Conservation (phyloP, 257 asterid species). For the Paraleonurus japonicus region DNA sequence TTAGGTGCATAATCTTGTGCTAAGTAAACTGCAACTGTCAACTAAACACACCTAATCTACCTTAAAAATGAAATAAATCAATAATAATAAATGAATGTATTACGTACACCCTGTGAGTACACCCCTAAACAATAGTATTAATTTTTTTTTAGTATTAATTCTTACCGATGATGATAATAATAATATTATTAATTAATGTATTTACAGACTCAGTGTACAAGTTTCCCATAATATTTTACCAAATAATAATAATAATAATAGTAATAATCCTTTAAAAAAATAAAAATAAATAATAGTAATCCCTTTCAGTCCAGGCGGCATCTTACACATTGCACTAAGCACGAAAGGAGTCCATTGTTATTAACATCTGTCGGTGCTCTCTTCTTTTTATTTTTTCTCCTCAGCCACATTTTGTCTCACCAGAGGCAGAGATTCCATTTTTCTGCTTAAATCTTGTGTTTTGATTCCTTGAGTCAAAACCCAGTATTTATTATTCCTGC, state of each 20-base stretch:
- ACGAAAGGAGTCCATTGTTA: not conserved
- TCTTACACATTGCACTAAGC: not conserved
- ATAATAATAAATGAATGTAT: too few relatives aligned
- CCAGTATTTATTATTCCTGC: conserved; percentile 4
- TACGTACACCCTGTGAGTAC: too few relatives aligned
- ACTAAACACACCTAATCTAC: not conserved
- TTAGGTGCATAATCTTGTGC: not conserved
- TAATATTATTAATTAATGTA: too few relatives aligned
- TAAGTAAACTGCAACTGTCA: not conserved
- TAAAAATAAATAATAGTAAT: too few relatives aligned
- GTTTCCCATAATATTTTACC: too few relatives aligned
- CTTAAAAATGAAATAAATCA: not conserved
- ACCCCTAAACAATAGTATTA: too few relatives aligned
- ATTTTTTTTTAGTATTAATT: too few relatives aligned
- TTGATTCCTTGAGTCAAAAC: conserved; percentile 25
- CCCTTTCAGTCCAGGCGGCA: not conserved
- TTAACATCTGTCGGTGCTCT: conserved; percentile 44
- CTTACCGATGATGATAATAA: too few relatives aligned
- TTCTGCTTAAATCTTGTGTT: not conserved
- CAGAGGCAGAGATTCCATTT: not conserved
- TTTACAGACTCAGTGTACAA: too few relatives aligned
- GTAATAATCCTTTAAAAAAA: too few relatives aligned
- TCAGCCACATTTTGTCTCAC: conserved; percentile 7
- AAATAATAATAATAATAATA: too few relatives aligned
- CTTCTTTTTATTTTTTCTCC: not conserved